Percentiles rank a stretch among this genome's conserved stretches.
phyloP scores from a whole-genome alignment of 2,329 filamentous ascomycete species.

The Phialophora macrospora region DNA sequence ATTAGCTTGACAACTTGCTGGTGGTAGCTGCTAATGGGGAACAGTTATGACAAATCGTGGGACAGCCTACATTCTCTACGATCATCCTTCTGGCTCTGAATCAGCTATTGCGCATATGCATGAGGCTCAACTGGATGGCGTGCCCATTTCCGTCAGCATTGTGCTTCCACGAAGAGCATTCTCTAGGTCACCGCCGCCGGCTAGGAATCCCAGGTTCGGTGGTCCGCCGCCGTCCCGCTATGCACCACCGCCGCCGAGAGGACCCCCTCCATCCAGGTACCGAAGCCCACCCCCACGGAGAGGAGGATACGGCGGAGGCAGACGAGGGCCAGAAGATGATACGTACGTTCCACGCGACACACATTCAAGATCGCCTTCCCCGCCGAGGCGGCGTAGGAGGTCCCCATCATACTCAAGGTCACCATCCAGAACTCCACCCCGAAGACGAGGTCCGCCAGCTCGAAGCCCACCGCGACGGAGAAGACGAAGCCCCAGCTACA shows the following conservation, averaged over 20 bases:
- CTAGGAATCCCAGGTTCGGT: slow-evolving; percentile 62
- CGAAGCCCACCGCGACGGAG: slow-evolving; percentile 49
- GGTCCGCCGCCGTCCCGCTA: slow-evolving; percentile 47
- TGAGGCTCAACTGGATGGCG: slow-evolving; percentile 89
- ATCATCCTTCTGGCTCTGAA: slow-evolving; percentile 77
- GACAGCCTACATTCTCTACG: slow-evolving; percentile 88
- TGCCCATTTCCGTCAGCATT: slow-evolving; percentile 82
- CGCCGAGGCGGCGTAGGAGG: slow-evolving; percentile 46
- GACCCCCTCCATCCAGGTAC: slow-evolving; percentile 40
- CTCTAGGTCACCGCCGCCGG: slow-evolving; percentile 75
- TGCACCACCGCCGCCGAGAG: slow-evolving; percentile 41
- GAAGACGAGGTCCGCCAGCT: slow-evolving; percentile 45
- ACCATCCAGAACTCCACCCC: slow-evolving; percentile 50
- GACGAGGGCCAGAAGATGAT: slow-evolving; percentile 45
- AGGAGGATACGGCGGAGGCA: slow-evolving; percentile 45
- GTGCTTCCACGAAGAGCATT: slow-evolving; percentile 83
- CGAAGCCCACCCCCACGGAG: slow-evolving; percentile 47
- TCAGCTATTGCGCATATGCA: slow-evolving; percentile 95
- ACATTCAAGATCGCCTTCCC: slow-evolving; percentile 48
- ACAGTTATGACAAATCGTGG: slow-evolving; percentile 86
- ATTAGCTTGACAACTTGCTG: not conserved
- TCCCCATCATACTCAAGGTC: slow-evolving; percentile 46
- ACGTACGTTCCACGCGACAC: slow-evolving; percentile 65
- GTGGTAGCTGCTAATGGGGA: slow-evolving; percentile 21
- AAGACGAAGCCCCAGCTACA: slow-evolving; percentile 66